Base-by-base conservation (phyloP, 2,329 filamentous ascomycete genomes). In the Verticillium nubilum region DNA sequence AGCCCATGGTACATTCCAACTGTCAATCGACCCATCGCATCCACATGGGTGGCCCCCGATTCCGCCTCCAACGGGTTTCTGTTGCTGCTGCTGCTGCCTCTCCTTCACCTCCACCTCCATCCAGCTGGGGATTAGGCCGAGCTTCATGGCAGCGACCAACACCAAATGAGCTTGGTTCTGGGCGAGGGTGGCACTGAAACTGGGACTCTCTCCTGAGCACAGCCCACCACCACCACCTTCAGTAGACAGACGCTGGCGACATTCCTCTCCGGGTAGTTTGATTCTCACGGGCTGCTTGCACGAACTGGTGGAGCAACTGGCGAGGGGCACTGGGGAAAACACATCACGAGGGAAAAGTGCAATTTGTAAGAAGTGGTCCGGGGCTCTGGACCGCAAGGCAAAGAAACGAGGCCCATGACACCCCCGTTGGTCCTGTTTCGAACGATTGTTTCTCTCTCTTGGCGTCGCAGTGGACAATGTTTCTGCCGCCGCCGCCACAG, bases 271-370 rank as follows among this genome's bases (percentile, higher is more conserved):
- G n/a, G 19, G 10, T 19, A 50, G 17, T 10, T 50, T 5, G 10
- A 4, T 50, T n/a, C 25, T 13, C 42, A 13, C 19, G 58, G 55
- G 56, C 52, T 57, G 52, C 58, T 52, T 64, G 67, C 65, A 59
- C 61, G 68, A 70, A 70, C 68, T 63, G 67, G 67, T 68, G 68
- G 67, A 68, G 65, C 62, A 61, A 58, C 15, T 23, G 19, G 35
- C 12, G n/a, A 31, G 29, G 13, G 4, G 29, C 4, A 31, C 29
- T 10, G 9, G 29, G 29, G 29, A 13, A 31, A 31, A 9, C n/a
- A 9, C 9, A 9, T 31, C 29, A 3, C 29, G 7, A 13, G 29
- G 13, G 29, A 31, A 13, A 31, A 13, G 29, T 13, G n/a, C n/a
- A n/a, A n/a, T n/a, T n/a, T n/a, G n/a, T n/a, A n/a, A n/a, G n/a